Conservation (phyloP, 2,329 filamentous ascomycete genomes). For the Corinectria fuckeliana region DNA sequence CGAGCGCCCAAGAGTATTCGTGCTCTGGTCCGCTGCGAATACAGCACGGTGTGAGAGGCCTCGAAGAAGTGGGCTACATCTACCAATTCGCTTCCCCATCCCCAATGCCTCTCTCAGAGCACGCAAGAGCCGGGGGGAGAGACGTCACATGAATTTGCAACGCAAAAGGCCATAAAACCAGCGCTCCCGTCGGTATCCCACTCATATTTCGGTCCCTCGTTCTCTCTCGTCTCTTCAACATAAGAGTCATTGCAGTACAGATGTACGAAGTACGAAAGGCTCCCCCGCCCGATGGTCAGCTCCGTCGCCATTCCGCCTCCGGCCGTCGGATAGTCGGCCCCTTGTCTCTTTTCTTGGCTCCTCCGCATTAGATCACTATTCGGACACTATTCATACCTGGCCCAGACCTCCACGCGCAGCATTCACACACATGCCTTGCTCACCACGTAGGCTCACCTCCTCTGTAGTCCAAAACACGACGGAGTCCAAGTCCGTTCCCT, state of each 20-base stretch:
- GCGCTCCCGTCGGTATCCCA: neutral
- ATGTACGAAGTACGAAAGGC: neutral
- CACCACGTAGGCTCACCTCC: neutral
- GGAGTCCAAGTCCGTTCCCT: conserved; percentile 35
- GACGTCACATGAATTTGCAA: conserved; percentile 7
- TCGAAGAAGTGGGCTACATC: conserved; percentile 1
- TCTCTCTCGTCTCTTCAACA: conserved; percentile 1
- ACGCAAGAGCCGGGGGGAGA: conserved; percentile 16
- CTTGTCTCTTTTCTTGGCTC: conserved; percentile 3
- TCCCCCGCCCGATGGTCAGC: neutral
- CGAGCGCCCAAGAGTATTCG: neutral
- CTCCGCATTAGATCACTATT: conserved; percentile 4
- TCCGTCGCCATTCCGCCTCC: conserved; percentile 12
- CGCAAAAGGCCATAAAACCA: neutral
- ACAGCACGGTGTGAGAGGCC: neutral
- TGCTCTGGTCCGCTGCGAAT: neutral
- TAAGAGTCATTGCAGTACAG: too few relatives aligned
- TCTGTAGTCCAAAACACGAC: conserved; percentile 14
- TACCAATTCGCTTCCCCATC: neutral
- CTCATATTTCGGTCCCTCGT: neutral
- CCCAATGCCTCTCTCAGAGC: conserved; percentile 6
- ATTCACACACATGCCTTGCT: neutral
- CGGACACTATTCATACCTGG: neutral
- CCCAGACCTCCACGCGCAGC: neutral
- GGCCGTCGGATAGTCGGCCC: conserved; percentile 9